Evolutionary conservation across 1,139 yeast genomes (phyloP), one percentile per base, ranked within the genome.

Genomic region (Pichia sp.): DNA sequence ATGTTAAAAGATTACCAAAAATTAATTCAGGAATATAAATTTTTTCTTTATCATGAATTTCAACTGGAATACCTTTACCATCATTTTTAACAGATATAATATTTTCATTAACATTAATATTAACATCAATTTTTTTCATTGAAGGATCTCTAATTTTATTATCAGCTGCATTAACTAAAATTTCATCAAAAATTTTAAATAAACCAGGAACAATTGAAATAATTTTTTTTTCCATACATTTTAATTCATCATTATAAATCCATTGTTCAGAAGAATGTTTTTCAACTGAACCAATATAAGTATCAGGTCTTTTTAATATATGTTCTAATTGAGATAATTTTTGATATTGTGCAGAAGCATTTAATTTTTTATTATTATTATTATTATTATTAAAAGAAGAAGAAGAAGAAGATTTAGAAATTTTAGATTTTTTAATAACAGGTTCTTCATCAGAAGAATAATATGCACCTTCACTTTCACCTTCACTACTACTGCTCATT

Each of bases 161-260:
- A 68, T 94, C 98, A 18, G 98, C 99, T 3, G 99, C 98, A 66
- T 94, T 94, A 49, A 94, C 99, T 57, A 94, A 73, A 56, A 94
- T 90, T 70, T 94, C 99, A 68, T 94, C 99, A 66, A 92, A 94
- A 47, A 94, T 92, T 70, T 94, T 94, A 70, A 88, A 92, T 53
- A 94, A 70, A 48, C 98, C 99, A 4, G 99, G 98, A 18, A 92
- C 97, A 57, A 89, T 86, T 42, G 75, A 78, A 34, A 92, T 95
- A 34, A 73, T 76, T 56, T 75, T 80, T 58, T 72, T 81, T 42
- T 70, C 80, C 96, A 94, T 87, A 34, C 82, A 74, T 56, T 85
- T 86, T 1, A 79, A 71, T 33, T 74, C 79, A 30, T 78, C 79
- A 63, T 88, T 88, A 61, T 74, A 84, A 43, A 89, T 77, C 98